phyloP scores from a whole-genome alignment of 495 filamentous ascomycete genomes.

The Lasiosphaeriaceae sp. region DNA sequence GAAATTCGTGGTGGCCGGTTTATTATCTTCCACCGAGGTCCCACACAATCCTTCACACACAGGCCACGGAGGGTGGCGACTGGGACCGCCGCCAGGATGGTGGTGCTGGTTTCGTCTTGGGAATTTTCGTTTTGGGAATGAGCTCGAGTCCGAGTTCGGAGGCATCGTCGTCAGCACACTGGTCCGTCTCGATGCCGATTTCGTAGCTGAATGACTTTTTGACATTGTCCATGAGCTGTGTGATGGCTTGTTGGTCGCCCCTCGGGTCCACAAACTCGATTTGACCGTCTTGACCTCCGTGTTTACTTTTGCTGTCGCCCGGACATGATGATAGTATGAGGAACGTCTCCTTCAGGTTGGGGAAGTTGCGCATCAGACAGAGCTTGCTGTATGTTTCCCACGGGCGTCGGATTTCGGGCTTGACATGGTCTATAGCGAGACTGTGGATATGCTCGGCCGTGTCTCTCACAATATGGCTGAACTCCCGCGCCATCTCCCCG shows the following conservation, averaged over 20 bases:
- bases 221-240: constrained; percentile 36
- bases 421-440: constrained; percentile 48
- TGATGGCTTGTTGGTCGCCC: constrained; percentile 25
- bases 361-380: constrained; percentile 41
- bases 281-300: constrained; percentile 6
- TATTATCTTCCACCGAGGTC: too few species aligned
- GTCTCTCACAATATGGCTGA: constrained; percentile 26
- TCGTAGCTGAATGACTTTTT: constrained; percentile 39
- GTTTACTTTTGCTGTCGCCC: constrained; percentile 6
- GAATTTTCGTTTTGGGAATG: neutral
- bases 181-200: constrained; percentile 7
- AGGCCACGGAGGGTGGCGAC: neutral
- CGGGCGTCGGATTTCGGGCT: constrained; percentile 40
- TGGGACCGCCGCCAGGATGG: neutral
- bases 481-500: constrained; percentile 40
- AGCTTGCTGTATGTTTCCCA: constrained; percentile 55
- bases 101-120: neutral
- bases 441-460: constrained; percentile 25
- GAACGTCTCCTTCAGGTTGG: constrained; percentile 33
- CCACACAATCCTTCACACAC: neutral
- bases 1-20: too few species aligned
- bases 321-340: neutral
- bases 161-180: neutral
- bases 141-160: neutral
- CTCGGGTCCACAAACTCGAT: constrained; percentile 37